Percentiles rank a stretch among this genome's conserved stretches.
phyloP scores from a whole-genome alignment of 176 grass and related monocot species.

The Bothriochloa decipiens region DNA sequence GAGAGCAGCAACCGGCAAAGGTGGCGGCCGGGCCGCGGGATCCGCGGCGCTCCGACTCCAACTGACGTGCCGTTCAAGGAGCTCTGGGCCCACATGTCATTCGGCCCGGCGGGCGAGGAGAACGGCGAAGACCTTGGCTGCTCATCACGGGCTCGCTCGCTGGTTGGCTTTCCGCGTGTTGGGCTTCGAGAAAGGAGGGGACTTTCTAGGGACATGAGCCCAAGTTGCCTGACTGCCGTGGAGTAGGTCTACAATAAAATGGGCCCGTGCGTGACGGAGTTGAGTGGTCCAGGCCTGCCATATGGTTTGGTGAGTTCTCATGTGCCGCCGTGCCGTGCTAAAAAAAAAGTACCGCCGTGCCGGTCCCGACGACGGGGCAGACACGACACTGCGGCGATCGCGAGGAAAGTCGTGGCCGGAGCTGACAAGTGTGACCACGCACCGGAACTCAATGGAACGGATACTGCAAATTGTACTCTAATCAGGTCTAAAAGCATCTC shows the following conservation, averaged over 20 bases:
- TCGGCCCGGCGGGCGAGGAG: background rate
- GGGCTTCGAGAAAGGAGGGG: slow-evolving; percentile 8
- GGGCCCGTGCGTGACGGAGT: background rate
- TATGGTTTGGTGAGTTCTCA: background rate
- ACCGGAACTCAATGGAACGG: too few relatives aligned
- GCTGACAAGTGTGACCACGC: too few relatives aligned
- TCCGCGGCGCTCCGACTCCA: background rate
- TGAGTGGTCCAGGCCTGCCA: background rate
- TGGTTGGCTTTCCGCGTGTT: background rate
- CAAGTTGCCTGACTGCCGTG: background rate
- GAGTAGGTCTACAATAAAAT: background rate
- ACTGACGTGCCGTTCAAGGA: background rate
- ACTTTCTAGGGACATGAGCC: slow-evolving; percentile 13
- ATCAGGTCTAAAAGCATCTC: too few relatives aligned
- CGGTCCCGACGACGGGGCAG: background rate
- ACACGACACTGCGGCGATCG: slow-evolving; percentile 9
- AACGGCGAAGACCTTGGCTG: background rate
- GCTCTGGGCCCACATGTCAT: background rate
- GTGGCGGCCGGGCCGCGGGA: background rate
- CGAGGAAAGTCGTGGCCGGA: background rate
- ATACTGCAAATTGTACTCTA: too few relatives aligned
- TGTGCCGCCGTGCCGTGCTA: background rate
- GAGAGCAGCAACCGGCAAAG: slow-evolving; percentile 39
- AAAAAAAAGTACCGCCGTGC: too few relatives aligned
- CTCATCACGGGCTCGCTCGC: background rate